Conservation (phyloP, 257 asterid genomes). For the Anisodus tanguticus region DNA sequence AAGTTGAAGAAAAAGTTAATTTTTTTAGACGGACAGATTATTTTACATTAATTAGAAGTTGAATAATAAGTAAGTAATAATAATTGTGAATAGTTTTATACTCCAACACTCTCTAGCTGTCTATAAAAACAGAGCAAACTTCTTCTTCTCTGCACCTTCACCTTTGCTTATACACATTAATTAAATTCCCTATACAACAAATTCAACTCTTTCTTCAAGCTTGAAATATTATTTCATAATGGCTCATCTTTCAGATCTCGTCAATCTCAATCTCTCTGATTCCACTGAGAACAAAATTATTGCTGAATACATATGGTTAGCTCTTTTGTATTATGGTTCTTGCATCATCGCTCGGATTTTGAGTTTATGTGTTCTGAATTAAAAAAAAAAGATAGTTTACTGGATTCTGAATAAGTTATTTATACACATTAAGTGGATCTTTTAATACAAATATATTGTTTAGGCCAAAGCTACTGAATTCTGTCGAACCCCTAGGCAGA, state of each 20-base stretch:
- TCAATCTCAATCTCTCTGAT: conserved; percentile 65
- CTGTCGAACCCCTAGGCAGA: background rate
- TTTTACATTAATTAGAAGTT: background rate
- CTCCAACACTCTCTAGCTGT: conserved; percentile 17
- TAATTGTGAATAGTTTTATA: background rate
- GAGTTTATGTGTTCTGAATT: background rate
- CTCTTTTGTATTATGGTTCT: background rate
- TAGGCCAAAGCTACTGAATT: background rate
- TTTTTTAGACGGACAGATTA: background rate
- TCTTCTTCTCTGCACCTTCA: background rate
- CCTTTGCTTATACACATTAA: background rate
- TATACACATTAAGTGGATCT: background rate
- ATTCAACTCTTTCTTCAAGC: background rate
- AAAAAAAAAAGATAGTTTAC: rapidly evolving
- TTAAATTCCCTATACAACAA: background rate
- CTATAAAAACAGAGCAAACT: conserved; percentile 19
- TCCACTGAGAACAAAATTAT: conserved; percentile 54
- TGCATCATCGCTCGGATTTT: background rate
- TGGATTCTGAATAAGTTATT: background rate
- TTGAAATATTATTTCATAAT: conserved; percentile 30
- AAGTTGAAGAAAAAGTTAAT: too few species aligned
- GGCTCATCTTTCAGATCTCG: conserved; percentile 67
- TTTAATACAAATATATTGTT: background rate
- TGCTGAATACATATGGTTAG: conserved; percentile 80
- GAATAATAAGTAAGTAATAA: background rate